Percentiles rank a stretch among this genome's conserved stretches.
These are phyloP conservation scores for Pinus taeda DNA, from an alignment of 75 land plant genomes.

Conservation along the genomic window DNA sequence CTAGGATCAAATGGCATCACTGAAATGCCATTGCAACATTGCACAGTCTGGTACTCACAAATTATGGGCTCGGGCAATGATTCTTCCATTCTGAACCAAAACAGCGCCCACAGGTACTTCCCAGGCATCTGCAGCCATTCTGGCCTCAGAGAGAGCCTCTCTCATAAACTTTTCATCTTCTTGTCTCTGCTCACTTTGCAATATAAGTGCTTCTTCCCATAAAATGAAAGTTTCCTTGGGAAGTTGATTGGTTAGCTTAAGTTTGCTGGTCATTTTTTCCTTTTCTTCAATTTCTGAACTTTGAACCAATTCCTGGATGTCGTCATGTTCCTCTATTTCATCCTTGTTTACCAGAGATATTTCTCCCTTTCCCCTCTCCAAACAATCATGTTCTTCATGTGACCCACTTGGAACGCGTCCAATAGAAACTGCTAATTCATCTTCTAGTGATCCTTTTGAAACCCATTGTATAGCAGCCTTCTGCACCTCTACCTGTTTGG, in stretches of 20 bases:
- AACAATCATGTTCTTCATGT: slow-evolving; percentile 2
- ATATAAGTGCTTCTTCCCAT: slow-evolving; percentile 67
- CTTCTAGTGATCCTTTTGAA: not conserved
- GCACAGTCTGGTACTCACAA: slow-evolving; percentile 34
- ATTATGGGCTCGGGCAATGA: slow-evolving; percentile 83
- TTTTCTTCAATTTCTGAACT: slow-evolving; percentile 19
- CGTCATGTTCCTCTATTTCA: not conserved
- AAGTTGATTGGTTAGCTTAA: slow-evolving; percentile 47
- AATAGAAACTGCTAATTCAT: slow-evolving; percentile 1
- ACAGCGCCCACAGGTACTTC: slow-evolving; percentile 97
- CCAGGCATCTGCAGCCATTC: slow-evolving; percentile 73
- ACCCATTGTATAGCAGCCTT: not conserved
- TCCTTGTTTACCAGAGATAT: slow-evolving; percentile 4
- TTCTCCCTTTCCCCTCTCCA: not conserved
- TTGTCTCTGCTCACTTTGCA: slow-evolving; percentile 51
- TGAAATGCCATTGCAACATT: not conserved
- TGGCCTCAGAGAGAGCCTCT: slow-evolving; percentile 82
- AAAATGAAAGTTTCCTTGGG: slow-evolving; percentile 50
- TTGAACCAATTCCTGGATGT: slow-evolving; percentile 9
- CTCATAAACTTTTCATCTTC: slow-evolving; percentile 81
- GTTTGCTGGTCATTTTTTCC: slow-evolving; percentile 31
- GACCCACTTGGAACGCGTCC: slow-evolving; percentile 5
- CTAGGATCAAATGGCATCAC: not conserved
- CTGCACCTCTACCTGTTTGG: not conserved
- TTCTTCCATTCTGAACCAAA: slow-evolving; percentile 66